Conservation (phyloP, 2,329 filamentous ascomycete genomes). For the Trichoderma oligosporum region DNA sequence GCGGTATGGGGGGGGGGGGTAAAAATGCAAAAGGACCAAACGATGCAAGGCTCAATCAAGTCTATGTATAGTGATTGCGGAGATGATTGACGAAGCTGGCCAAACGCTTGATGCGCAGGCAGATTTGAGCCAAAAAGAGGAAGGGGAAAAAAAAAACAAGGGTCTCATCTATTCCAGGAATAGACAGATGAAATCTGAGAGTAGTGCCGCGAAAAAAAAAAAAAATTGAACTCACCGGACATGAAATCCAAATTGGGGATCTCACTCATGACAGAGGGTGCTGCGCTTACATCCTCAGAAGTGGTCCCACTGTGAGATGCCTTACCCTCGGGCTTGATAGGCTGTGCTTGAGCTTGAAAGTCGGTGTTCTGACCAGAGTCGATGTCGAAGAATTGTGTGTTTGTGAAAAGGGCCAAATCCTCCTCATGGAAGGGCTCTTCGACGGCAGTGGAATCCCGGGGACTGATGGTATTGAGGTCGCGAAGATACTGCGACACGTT, state of each 20-base stretch:
- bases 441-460: constrained; percentile 49
- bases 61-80: constrained; percentile 6
- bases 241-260: constrained; percentile 50
- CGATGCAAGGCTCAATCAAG: background rate
- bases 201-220: constrained; percentile 17
- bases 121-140: constrained; percentile 8
- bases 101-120: constrained; percentile 3
- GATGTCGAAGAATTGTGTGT: constrained; percentile 77
- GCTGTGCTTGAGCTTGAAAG: constrained; percentile 49
- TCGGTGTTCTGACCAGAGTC: constrained; percentile 62
- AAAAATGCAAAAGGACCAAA: constrained; percentile 10
- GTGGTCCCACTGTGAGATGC: constrained; percentile 32
- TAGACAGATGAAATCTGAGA: background rate
- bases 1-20: no score
- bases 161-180: constrained; percentile 1
- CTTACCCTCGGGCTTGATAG: constrained; percentile 42
- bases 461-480: constrained; percentile 72
- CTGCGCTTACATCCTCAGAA: constrained; percentile 39
- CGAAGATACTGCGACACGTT: constrained; percentile 90
- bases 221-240: constrained; percentile 40
- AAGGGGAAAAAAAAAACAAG: constrained; percentile 3
- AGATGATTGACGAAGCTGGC: constrained; percentile 8
- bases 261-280: constrained; percentile 43
- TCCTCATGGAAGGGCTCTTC: constrained; percentile 64
- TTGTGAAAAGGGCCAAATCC: constrained; percentile 75